phyloP scores from a whole-genome alignment of 257 asterid genomes.

The Gardenia jasminoides region DNA sequence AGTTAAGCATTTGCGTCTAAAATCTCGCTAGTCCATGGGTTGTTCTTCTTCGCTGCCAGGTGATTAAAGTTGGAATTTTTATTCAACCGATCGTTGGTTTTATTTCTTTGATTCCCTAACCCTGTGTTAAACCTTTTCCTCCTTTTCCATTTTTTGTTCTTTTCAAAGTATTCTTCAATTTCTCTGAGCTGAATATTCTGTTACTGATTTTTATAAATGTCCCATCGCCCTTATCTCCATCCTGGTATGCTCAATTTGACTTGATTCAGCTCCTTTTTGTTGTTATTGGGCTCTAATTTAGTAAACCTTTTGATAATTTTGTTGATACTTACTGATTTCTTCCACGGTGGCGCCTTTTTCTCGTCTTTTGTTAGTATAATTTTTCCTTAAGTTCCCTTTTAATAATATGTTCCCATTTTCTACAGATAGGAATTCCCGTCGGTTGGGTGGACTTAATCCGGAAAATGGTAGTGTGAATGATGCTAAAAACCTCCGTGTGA shows the following conservation, averaged over 20 bases:
- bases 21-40: conserved; percentile 52
- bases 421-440: conserved; percentile 44
- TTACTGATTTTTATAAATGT: not conserved
- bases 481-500: conserved; percentile 46
- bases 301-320: not conserved
- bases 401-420: not conserved
- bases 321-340: not conserved
- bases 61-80: conserved; percentile 13
- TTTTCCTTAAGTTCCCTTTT: not conserved
- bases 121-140: not conserved
- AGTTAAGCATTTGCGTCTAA: not conserved
- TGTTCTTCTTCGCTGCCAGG: conserved; percentile 82
- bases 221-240: not conserved
- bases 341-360: not conserved
- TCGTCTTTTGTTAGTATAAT: not conserved
- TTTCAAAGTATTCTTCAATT: not conserved
- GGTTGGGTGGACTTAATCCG: conserved; percentile 37
- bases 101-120: not conserved
- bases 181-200: not conserved
- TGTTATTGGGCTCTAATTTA: not conserved
- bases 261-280: not conserved
- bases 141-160: not conserved
- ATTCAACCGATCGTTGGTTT: not conserved
- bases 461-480: conserved; percentile 38
- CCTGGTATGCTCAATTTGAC: not conserved